Conservation (phyloP, 2,329 filamentous ascomycete genomes). For the Lachnellula occidentalis region DNA sequence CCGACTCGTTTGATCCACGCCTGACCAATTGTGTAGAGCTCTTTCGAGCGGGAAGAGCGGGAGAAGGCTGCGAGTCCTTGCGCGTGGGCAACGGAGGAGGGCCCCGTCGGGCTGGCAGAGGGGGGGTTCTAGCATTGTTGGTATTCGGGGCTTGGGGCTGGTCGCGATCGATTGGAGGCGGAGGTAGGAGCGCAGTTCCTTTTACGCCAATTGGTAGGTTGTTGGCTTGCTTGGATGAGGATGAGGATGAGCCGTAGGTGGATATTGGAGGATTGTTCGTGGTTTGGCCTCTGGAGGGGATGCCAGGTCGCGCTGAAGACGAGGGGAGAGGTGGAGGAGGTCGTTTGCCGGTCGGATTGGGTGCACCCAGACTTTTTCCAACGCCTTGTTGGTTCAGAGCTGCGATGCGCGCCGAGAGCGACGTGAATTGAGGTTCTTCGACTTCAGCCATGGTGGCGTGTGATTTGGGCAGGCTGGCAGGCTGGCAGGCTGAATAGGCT, state of each 20-base stretch:
- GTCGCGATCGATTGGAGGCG: constrained; percentile 27
- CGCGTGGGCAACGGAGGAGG: constrained; percentile 15
- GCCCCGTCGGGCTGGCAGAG: constrained; percentile 22
- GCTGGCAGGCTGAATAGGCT: too few species aligned
- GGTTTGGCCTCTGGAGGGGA: constrained; percentile 35
- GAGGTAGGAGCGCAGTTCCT: constrained; percentile 22
- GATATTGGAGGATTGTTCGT: constrained; percentile 32
- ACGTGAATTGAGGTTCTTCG: constrained; percentile 56
- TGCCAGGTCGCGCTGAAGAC: constrained; percentile 33
- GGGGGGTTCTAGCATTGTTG: constrained; percentile 17
- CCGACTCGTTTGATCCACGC: constrained; percentile 54
- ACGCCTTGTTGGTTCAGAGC: constrained; percentile 46
- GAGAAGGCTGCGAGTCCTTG: constrained; percentile 18
- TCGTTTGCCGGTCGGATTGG: constrained; percentile 42
- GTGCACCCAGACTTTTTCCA: constrained; percentile 12
- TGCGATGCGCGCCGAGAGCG: constrained; percentile 57
- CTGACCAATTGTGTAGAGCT: constrained; percentile 36
- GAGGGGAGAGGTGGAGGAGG: constrained; percentile 47
- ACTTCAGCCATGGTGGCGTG: constrained; percentile 48
- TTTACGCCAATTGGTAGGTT: constrained; percentile 24
- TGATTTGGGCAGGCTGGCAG: not conserved
- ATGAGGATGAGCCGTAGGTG: constrained; percentile 23
- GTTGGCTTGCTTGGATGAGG: constrained; percentile 18
- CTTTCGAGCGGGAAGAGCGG: constrained; percentile 25
- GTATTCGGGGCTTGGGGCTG: constrained; percentile 8